Evolutionary conservation across 768 basidiomycete genomes (phyloP), one percentile per base, ranked within the genome.

Genomic region (Suillus cothurnatus): DNA sequence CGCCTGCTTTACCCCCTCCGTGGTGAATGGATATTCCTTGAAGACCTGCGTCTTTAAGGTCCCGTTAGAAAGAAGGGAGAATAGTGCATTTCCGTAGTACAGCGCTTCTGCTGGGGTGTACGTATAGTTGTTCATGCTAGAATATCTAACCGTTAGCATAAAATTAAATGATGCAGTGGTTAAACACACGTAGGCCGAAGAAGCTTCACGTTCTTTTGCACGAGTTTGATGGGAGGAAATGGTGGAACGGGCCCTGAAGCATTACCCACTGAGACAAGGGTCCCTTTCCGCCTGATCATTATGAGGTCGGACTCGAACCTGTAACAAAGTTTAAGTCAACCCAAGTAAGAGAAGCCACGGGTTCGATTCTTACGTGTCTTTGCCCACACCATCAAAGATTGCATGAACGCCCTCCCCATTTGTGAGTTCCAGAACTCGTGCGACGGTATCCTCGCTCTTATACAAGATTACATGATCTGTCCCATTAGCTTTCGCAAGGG

Each of bases 371-470:
- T 55, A 96, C 86, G 95, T 98, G 74, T 94, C 92, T 80, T 93
- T 96, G 2, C 97, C 97, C n/a, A 99, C 94, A 34, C 97, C 97
- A 71, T 99, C 97, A 71, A 91, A 97, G 28, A 94, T 85, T 19
- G 87, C 96, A 67, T 97, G 86, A 6, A 95, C 92, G 19, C 94
- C 93, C 69, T 88, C 82, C 8, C 92, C 92, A 49, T 86, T 86
- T 0, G 94, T 94, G 62, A 94, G 77, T 70, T 91, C 88, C 62
- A 89, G 74, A 19, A 93, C 92, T 53, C 88, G 84, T 68, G 89
- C 73, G 14, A 93, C 89, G 0, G 90, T 90, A 66, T 93, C 84
- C 71, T 93, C 92, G 55, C 84, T 80, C 14, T 85, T 85, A 76
- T 94, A 95, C 47, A 95, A 74, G 66, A 98, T 89, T 58, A 97